Percentiles rank a stretch among this genome's conserved stretches.
Conservation (phyloP, 2,329 filamentous ascomycete genomes). For the Aspergillus ochraceus region DNA sequence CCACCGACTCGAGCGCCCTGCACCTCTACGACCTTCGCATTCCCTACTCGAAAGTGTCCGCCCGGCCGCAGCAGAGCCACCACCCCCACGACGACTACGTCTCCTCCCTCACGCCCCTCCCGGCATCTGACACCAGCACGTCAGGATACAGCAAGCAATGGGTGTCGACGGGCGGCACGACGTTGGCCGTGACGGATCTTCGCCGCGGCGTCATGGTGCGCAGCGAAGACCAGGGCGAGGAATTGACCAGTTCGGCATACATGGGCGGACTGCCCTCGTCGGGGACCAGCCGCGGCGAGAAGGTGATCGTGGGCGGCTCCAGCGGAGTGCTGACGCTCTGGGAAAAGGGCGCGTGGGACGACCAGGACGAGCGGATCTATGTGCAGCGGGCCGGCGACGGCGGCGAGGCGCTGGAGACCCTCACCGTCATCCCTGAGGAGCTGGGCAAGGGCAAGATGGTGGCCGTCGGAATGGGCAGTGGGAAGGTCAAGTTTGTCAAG, state of each 20-base stretch:
- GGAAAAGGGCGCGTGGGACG: conserved; percentile 93
- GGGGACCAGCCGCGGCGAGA: conserved; percentile 68
- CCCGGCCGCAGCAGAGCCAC: conserved; percentile 74
- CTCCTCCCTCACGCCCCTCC: conserved; percentile 80
- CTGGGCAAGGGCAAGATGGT: conserved; percentile 66
- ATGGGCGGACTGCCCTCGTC: conserved; percentile 72
- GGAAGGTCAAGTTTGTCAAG: conserved; percentile 73
- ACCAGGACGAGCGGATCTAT: conserved; percentile 85
- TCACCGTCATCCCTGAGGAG: conserved; percentile 69
- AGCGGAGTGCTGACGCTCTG: conserved; percentile 86
- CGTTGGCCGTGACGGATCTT: conserved; percentile 84
- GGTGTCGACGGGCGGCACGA: conserved; percentile 89
- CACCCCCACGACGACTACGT: conserved; percentile 91
- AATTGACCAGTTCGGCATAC: conserved; percentile 78
- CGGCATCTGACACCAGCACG: conserved; percentile 75
- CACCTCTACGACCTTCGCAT: conserved; percentile 82
- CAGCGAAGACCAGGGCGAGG: conserved; percentile 93
- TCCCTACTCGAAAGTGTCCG: conserved; percentile 53
- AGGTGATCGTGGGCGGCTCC: conserved; percentile 73
- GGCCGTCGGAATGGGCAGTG: conserved; percentile 79
- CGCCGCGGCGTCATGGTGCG: conserved; percentile 81
- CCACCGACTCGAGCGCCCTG: conserved; percentile 84
- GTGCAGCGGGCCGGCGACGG: conserved; percentile 64
- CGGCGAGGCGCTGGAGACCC: conserved; percentile 78
- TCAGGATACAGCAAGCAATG: conserved; percentile 92